Percentiles rank a stretch among this genome's conserved stretches.
phyloP scores from a whole-genome alignment of 345 rosid genomes.

The Rhizophora mangle region DNA sequence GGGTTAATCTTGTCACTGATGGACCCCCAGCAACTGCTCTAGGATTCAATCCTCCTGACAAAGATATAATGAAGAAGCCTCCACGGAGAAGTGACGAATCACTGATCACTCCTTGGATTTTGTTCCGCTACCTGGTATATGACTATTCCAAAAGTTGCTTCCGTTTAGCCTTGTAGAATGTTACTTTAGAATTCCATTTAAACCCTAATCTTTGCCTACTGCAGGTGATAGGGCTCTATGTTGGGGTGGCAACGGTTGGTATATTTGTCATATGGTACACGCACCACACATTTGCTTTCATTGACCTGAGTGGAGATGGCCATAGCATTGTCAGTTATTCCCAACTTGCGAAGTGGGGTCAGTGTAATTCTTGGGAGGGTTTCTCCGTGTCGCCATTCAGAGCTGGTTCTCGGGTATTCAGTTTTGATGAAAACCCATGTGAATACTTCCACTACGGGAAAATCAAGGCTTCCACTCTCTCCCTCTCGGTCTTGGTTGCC shows the following conservation, averaged over 20 bases:
- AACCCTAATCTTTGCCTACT: constrained; percentile 1
- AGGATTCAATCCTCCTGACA: constrained; percentile 97
- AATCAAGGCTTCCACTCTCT: constrained; percentile 84
- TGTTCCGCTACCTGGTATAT: constrained; percentile 90
- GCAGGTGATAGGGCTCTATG: constrained; percentile 93
- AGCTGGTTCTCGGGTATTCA: constrained; percentile 60
- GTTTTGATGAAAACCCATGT: constrained; percentile 62
- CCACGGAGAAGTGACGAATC: constrained; percentile 93
- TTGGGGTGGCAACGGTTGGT: constrained; percentile 91
- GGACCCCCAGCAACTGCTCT: constrained; percentile 99
- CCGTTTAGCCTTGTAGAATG: not conserved
- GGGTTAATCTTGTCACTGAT: constrained; percentile 98
- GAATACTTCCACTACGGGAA: constrained; percentile 81
- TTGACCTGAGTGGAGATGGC: constrained; percentile 89
- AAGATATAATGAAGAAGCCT: constrained; percentile 88
- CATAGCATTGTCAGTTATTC: constrained; percentile 79
- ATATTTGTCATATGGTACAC: constrained; percentile 94
- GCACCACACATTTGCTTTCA: constrained; percentile 60
- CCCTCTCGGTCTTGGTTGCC: constrained; percentile 86
- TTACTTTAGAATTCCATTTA: not conserved
- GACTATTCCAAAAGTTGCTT: not conserved
- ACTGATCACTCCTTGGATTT: constrained; percentile 86
- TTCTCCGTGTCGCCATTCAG: constrained; percentile 69
- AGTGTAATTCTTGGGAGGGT: constrained; percentile 67
- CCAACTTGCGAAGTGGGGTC: constrained; percentile 84